phyloP scores from a whole-genome alignment of 305 asterid genomes.

The Euphrasia arctica region DNA sequence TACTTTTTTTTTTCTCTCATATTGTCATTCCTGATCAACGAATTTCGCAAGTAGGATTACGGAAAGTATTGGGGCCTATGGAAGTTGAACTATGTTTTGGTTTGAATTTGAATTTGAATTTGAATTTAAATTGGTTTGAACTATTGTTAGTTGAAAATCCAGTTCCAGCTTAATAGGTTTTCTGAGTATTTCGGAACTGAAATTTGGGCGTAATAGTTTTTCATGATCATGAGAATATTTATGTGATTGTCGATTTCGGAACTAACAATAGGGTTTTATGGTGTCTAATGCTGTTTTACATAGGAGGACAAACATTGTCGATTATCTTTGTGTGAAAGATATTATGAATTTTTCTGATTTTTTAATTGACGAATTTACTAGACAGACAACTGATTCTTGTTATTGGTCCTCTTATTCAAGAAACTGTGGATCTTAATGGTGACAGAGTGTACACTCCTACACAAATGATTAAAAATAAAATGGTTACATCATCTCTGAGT shows the following conservation, averaged over 20 bases:
- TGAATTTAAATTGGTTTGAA: no score
- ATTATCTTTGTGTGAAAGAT: constrained; percentile 15
- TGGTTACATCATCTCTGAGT: constrained; percentile 1
- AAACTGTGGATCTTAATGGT: background rate
- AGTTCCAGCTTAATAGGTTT: no score
- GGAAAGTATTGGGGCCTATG: constrained; percentile 19
- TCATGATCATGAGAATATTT: background rate
- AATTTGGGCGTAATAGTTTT: constrained; percentile 19
- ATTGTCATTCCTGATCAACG: background rate
- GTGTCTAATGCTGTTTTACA: constrained; percentile 18
- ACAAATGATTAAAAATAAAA: background rate
- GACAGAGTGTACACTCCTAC: background rate
- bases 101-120: constrained; percentile 12
- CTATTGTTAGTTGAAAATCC: no score
- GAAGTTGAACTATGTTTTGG: constrained; percentile 1
- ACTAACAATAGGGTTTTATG: background rate
- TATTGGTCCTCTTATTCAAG: background rate
- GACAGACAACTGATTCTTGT: background rate
- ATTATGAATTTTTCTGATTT: constrained; percentile 6
- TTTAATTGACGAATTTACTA: constrained; percentile 6
- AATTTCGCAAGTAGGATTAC: background rate
- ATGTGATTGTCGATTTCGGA: background rate
- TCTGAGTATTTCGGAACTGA: constrained; percentile 12
- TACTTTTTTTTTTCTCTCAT: background rate
- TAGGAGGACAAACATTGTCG: constrained; percentile 9